Conservation (phyloP, 2,329 filamentous ascomycete species). For the Endothia cerciana region DNA sequence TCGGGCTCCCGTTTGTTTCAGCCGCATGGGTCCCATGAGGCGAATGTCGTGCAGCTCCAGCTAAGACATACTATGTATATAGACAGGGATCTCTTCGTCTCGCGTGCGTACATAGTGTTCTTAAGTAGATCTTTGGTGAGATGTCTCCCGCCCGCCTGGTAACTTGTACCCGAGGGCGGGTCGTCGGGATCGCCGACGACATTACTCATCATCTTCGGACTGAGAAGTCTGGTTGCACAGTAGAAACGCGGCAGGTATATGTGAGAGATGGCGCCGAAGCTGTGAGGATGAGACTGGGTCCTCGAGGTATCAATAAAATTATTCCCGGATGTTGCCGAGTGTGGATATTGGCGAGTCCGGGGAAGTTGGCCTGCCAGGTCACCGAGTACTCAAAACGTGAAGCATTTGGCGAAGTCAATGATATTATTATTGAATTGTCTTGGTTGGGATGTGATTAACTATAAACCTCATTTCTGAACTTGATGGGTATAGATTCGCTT, state of each 20-base stretch:
- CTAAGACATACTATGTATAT: not conserved
- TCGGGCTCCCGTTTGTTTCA: constrained; percentile 16
- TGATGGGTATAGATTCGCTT: not conserved
- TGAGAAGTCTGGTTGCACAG: not conserved
- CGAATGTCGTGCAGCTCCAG: constrained; percentile 16
- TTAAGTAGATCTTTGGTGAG: not conserved
- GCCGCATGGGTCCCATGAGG: constrained; percentile 12
- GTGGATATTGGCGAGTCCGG: not conserved
- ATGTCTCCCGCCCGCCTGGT: not conserved
- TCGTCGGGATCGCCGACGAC: constrained; percentile 14
- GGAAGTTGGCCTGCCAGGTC: too few species aligned
- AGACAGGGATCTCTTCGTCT: constrained; percentile 3
- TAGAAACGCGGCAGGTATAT: not conserved
- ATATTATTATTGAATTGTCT: too few species aligned
- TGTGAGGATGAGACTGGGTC: not conserved
- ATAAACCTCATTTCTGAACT: not conserved
- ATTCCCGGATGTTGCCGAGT: not conserved
- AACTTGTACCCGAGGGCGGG: not conserved
- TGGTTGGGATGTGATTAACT: not conserved
- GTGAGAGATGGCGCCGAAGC: not conserved
- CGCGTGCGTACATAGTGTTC: not conserved
- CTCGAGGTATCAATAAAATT: too few species aligned
- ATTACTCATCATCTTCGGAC: not conserved
- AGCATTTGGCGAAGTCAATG: too few species aligned
- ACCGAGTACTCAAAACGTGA: too few species aligned